Conservation (phyloP, 108 stramenopile species). For the Mayamaea pseudoterrestris region DNA sequence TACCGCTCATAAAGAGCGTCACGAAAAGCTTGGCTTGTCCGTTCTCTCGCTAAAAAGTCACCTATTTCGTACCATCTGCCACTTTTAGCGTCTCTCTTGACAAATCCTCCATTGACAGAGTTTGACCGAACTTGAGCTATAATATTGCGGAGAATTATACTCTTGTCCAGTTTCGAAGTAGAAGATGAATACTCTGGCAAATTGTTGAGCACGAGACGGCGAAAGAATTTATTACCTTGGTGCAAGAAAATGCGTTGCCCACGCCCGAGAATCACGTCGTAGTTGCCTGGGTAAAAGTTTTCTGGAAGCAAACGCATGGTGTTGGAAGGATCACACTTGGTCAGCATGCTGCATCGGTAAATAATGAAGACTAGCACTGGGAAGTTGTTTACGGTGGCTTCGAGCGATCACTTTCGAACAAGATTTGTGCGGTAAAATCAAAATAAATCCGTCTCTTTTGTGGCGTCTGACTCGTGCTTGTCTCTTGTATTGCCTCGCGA, state of each 20-base stretch:
- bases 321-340: too few relatives aligned
- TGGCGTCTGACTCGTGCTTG: too few relatives aligned
- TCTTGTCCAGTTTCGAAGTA: slow-evolving; percentile 17
- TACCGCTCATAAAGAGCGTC: slow-evolving; percentile 23
- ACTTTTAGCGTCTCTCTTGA: slow-evolving; percentile 6
- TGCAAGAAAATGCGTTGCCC: slow-evolving; percentile 5
- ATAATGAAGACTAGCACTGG: background rate
- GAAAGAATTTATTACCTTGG: slow-evolving; percentile 2
- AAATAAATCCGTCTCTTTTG: too few relatives aligned
- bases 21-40: slow-evolving; percentile 29
- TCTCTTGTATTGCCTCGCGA: too few relatives aligned
- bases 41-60: slow-evolving; percentile 18
- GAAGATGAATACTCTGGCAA: background rate
- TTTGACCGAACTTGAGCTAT: slow-evolving; percentile 13
- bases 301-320: slow-evolving; percentile 7
- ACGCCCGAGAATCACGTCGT: slow-evolving; percentile 24
- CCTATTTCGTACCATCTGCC: slow-evolving; percentile 17
- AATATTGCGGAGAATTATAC: slow-evolving; percentile 15
- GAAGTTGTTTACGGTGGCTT: too few relatives aligned
- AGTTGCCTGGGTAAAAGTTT: slow-evolving; percentile 12
- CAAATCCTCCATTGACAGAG: slow-evolving; percentile 17
- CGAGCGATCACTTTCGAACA: too few relatives aligned
- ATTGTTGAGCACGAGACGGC: background rate
- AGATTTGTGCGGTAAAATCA: too few relatives aligned
- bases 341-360: background rate